phyloP scores from a whole-genome alignment of 805 yeast genomes.

The Metschnikowia noctiluminum region DNA sequence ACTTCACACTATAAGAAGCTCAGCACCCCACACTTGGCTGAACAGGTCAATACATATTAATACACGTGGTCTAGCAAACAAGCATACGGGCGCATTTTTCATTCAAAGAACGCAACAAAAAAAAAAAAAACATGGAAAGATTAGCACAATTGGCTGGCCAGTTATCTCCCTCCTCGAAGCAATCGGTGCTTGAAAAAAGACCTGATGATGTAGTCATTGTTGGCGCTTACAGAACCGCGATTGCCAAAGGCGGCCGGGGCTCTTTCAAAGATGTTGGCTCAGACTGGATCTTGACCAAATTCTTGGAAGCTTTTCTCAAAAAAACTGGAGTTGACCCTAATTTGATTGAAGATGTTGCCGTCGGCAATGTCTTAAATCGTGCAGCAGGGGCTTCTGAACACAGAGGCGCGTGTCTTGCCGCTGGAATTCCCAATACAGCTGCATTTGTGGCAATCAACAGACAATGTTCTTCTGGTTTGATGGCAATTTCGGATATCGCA shows the following conservation, averaged over 20 bases:
- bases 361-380: constrained; percentile 87
- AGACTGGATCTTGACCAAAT: constrained; percentile 69
- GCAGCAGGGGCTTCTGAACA: constrained; percentile 96
- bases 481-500: constrained; percentile 87
- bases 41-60: no score
- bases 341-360: constrained; percentile 77
- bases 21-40: constrained; percentile 1
- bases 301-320: constrained; percentile 60
- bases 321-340: constrained; percentile 46
- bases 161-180: constrained; percentile 39
- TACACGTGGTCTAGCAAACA: no score
- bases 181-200: constrained; percentile 49
- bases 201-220: constrained; percentile 91
- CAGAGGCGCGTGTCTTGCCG: constrained; percentile 86
- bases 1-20: constrained; percentile 8
- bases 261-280: constrained; percentile 77
- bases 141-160: constrained; percentile 45
- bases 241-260: constrained; percentile 86
- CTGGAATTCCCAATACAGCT: constrained; percentile 79
- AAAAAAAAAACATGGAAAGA: constrained; percentile 36
- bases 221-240: constrained; percentile 86
- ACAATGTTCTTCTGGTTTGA: constrained; percentile 92
- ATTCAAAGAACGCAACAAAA: no score
- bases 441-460: constrained; percentile 86
- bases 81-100: no score